A percentile compares a stretch with the other conserved stretches of the same genome.
Evolutionary conservation across 75 land plant species (phyloP).

Genomic region (Selaginella moellendorffii): DNA sequence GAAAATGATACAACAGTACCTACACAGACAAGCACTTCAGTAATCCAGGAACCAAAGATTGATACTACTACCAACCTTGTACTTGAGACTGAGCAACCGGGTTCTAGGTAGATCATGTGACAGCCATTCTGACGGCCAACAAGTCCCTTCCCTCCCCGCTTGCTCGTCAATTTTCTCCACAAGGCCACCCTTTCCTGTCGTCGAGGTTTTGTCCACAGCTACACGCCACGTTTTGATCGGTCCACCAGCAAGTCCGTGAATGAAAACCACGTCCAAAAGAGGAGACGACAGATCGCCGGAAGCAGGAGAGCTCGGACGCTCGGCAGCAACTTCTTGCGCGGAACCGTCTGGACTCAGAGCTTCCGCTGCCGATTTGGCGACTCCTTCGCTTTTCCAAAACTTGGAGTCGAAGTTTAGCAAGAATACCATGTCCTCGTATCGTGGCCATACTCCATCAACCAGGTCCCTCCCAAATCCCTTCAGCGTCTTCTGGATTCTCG

Average conservation of each 20-base stretch:
- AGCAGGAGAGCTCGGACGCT: too few relatives aligned
- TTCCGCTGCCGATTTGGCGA: too few relatives aligned
- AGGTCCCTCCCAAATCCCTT: background rate
- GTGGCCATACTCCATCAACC: conserved; percentile 25
- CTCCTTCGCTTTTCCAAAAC: conserved; percentile 55
- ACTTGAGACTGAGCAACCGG: conserved; percentile 81
- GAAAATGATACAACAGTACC: too few relatives aligned
- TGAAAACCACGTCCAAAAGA: conserved; percentile 69
- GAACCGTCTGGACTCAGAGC: too few relatives aligned
- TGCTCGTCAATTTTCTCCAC: conserved; percentile 88
- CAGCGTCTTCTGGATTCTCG: background rate
- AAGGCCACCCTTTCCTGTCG: conserved; percentile 52
- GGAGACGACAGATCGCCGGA: background rate
- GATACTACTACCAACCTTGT: too few relatives aligned
- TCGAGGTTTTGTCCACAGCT: conserved; percentile 69
- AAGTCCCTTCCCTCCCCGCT: conserved; percentile 85
- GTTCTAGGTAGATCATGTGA: conserved; percentile 62
- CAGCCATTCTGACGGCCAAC: conserved; percentile 98
- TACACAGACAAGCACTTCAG: too few relatives aligned
- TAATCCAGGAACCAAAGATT: too few relatives aligned
- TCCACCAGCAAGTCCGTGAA: conserved; percentile 95
- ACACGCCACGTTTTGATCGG: conserved; percentile 95
- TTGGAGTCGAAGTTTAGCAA: conserved; percentile 61
- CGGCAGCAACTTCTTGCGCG: too few relatives aligned
- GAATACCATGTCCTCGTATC: conserved; percentile 69